Evolutionary conservation across 192 early-diverging fungal species (phyloP).

Genomic region (Backusella westeae): DNA sequence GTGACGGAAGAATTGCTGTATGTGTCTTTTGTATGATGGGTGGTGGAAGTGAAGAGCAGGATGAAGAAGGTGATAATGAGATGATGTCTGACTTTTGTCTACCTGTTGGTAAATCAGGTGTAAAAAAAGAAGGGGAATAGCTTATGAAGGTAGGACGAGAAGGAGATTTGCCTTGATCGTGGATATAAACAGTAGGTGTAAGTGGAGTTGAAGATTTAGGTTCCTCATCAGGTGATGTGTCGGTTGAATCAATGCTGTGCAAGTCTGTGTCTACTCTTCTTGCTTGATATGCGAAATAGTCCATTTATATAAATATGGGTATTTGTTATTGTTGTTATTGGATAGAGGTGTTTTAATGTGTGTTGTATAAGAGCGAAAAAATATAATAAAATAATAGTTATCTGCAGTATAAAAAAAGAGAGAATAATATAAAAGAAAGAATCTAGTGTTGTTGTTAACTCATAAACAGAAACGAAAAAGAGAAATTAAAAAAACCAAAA

Average conservation of each 20-base stretch:
- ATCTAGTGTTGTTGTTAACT: background rate
- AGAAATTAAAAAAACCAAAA: background rate
- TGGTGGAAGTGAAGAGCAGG: conserved; percentile 8
- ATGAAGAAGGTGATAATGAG: conserved; percentile 6
- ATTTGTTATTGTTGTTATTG: background rate
- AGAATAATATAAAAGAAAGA: conserved; percentile 1
- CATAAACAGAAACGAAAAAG: conserved; percentile 4
- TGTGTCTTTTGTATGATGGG: background rate
- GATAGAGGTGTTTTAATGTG: background rate
- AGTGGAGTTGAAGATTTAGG: conserved; percentile 2
- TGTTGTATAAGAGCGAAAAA: background rate
- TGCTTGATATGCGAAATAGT: conserved; percentile 21
- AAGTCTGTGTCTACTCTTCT: background rate
- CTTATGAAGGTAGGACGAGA: background rate
- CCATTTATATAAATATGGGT: conserved; percentile 3
- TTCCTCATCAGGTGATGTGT: background rate
- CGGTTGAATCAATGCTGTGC: background rate
- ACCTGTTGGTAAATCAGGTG: background rate
- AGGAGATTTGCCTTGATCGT: background rate
- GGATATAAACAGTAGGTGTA: conserved; percentile 10
- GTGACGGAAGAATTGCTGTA: background rate
- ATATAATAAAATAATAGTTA: background rate
- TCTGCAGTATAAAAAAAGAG: background rate
- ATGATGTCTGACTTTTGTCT: background rate
- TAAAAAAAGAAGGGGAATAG: conserved; percentile 4